Evolutionary conservation across 345 rosid genomes (phyloP).

Genomic region (Cardamine resedifolia): DNA sequence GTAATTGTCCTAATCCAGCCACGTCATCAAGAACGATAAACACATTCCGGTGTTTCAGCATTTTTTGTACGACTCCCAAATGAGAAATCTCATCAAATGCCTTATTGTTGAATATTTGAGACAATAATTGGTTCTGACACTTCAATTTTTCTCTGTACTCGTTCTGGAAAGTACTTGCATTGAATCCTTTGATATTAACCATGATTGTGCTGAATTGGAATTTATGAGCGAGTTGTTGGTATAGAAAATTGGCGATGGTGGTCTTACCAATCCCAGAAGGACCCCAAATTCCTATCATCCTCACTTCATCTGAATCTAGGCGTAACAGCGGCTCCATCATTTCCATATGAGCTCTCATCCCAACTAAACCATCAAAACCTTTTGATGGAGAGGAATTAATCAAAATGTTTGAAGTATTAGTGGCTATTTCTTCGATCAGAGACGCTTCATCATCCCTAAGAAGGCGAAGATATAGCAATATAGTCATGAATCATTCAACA

Average conservation of each 20-base stretch:
- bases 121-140: no score
- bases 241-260: constrained; percentile 30
- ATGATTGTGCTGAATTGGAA: not conserved
- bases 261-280: not conserved
- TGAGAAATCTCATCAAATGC: not conserved
- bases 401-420: not conserved
- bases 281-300: not conserved
- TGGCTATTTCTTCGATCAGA: not conserved
- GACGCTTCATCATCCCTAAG: not conserved
- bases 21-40: not conserved
- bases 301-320: not conserved
- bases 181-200: not conserved
- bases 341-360: not conserved
- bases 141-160: not conserved
- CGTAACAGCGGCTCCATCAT: not conserved
- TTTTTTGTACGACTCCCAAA: not conserved
- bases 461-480: not conserved
- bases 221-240: fast-evolving
- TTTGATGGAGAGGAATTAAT: not conserved
- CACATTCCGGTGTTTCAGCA: not conserved
- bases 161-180: not conserved
- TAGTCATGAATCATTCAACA: not conserved
- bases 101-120: no score
- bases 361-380: not conserved
- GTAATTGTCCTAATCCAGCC: not conserved